Conservation (phyloP, 441 rosid species). For the Gossypium gossypioides region DNA sequence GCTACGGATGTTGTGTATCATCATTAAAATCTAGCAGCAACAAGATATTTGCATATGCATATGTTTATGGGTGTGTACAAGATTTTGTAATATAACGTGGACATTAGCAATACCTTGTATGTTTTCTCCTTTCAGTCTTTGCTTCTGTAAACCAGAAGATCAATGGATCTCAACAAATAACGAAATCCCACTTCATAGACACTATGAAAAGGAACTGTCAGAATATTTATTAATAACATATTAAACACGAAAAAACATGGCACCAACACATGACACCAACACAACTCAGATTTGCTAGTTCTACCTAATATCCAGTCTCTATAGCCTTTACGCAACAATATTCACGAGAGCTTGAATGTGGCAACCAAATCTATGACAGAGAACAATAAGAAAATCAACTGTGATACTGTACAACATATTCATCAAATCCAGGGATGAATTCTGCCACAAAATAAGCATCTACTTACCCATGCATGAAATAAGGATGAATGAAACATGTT, state of each 20-base stretch:
- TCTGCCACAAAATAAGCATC: not conserved
- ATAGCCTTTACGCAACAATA: not conserved
- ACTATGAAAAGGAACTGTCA: not conserved
- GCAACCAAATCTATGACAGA: not conserved
- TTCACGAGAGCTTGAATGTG: not conserved
- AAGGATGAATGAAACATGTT: not conserved
- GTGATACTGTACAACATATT: not conserved
- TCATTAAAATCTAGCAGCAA: too few relatives aligned
- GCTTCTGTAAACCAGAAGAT: not conserved
- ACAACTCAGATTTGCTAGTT: too few relatives aligned
- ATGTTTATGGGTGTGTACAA: not conserved
- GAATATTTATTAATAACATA: too few relatives aligned
- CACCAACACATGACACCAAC: too few relatives aligned
- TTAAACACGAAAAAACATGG: too few relatives aligned
- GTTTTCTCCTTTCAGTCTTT: not conserved
- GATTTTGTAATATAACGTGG: not conserved
- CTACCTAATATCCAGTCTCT: not conserved
- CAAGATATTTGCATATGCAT: not conserved
- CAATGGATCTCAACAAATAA: not conserved
- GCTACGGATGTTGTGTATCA: too few relatives aligned
- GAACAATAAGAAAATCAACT: not conserved
- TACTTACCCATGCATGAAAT: not conserved
- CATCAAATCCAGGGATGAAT: not conserved
- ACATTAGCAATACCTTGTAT: not conserved
- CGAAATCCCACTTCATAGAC: not conserved